phyloP scores from a whole-genome alignment of 208 protist species.

The Blechomonas ayalai region DNA sequence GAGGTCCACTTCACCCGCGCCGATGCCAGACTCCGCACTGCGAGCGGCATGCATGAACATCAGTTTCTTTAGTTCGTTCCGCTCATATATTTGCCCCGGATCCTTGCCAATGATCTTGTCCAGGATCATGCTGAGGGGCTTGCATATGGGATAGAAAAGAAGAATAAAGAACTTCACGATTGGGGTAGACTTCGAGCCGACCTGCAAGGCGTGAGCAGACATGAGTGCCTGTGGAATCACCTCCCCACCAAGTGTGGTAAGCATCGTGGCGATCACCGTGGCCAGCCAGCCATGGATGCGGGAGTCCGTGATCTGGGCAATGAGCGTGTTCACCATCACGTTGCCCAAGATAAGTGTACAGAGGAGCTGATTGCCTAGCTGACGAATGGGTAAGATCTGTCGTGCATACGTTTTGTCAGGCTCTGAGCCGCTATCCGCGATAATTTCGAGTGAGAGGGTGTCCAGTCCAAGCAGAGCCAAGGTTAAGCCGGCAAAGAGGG shows the following conservation, averaged over 20 bases:
- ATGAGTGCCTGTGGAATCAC: constrained; percentile 94
- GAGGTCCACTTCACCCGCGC: constrained; percentile 83
- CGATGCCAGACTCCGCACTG: constrained; percentile 81
- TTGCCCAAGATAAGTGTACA: constrained; percentile 96
- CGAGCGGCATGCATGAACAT: constrained; percentile 91
- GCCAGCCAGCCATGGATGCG: constrained; percentile 85
- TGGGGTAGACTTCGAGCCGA: constrained; percentile 87
- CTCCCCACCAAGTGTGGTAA: constrained; percentile 95
- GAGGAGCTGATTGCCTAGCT: constrained; percentile 93
- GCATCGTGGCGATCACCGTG: constrained; percentile 84
- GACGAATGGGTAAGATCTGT: constrained; percentile 92
- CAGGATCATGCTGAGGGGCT: constrained; percentile 89
- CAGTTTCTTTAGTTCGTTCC: constrained; percentile 94
- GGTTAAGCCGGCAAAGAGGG: constrained; percentile 94
- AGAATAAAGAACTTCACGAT: constrained; percentile 93
- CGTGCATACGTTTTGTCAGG: constrained; percentile 88
- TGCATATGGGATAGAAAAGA: constrained; percentile 91
- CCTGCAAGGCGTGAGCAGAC: constrained; percentile 88
- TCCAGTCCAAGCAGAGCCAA: constrained; percentile 93
- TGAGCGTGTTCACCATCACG: constrained; percentile 94
- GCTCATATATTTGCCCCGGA: constrained; percentile 93
- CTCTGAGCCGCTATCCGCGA: constrained; percentile 79
- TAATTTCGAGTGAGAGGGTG: constrained; percentile 90
- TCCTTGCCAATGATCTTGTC: constrained; percentile 91
- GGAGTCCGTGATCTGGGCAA: constrained; percentile 90